phyloP scores from a whole-genome alignment of 805 yeast species.

The Komagataella mondaviorum region DNA sequence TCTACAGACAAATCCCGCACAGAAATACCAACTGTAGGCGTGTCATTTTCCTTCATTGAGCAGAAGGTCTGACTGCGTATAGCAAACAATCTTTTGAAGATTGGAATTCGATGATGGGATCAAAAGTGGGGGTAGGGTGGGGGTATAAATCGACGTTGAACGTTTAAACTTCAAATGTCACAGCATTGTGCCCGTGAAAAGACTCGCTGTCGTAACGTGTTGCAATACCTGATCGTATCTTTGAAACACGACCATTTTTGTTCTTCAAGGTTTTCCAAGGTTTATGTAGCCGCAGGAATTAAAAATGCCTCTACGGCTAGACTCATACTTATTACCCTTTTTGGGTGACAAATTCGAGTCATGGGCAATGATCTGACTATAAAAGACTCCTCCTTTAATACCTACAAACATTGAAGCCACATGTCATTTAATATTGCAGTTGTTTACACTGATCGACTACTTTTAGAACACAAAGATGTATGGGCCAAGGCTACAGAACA shows the following conservation, averaged over 20 bases:
- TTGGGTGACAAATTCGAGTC: background rate
- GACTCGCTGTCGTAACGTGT: background rate
- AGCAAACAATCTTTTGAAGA: background rate
- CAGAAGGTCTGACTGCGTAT: background rate
- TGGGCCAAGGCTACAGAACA: constrained; percentile 22
- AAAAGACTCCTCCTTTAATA: background rate
- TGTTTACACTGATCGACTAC: constrained; percentile 9
- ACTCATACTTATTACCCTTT: background rate
- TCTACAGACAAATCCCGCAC: background rate
- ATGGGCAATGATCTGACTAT: background rate
- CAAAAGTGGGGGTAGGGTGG: background rate
- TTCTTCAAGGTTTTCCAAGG: background rate
- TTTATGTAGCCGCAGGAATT: background rate
- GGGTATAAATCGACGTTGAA: background rate
- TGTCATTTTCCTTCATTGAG: background rate
- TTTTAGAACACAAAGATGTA: constrained; percentile 10
- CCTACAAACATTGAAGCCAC: background rate
- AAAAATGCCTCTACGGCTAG: background rate
- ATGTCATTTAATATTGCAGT: background rate
- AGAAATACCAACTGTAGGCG: background rate
- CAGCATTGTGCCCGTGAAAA: background rate
- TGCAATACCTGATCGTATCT: background rate
- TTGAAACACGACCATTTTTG: background rate
- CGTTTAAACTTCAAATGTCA: background rate
- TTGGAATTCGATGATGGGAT: background rate